phyloP scores from a whole-genome alignment of 805 yeast genomes.

The Lipomyces kockii region DNA sequence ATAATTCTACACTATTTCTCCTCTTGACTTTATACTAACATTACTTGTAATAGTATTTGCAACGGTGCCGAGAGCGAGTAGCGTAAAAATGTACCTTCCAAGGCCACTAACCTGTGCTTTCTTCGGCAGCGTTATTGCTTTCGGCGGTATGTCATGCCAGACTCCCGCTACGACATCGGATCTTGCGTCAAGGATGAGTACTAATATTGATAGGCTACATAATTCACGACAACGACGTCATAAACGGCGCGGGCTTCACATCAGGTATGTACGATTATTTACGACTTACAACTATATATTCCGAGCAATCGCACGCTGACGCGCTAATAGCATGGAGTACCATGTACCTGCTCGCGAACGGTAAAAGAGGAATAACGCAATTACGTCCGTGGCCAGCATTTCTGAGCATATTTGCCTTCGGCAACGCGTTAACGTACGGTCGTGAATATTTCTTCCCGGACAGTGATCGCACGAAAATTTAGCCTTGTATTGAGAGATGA shows the following conservation, averaged over 20 bases:
- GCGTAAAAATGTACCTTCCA: conserved; percentile 23
- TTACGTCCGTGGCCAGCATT: conserved; percentile 62
- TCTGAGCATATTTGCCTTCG: conserved; percentile 61
- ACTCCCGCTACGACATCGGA: no score
- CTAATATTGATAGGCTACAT: conserved; percentile 48
- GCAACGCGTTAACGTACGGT: conserved; percentile 71
- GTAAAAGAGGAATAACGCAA: conserved; percentile 50
- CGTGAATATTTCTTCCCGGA: conserved; percentile 62
- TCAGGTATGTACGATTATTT: conserved; percentile 37
- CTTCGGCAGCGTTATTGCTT: conserved; percentile 33
- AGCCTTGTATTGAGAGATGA: not conserved
- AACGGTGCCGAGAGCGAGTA: conserved; percentile 29
- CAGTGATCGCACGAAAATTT: conserved; percentile 15
- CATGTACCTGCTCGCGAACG: conserved; percentile 73
- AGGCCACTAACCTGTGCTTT: conserved; percentile 35
- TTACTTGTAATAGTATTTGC: conserved; percentile 26
- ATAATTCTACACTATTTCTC: not conserved
- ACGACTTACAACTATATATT: not conserved
- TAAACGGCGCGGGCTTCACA: conserved; percentile 77
- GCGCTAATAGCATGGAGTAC: conserved; percentile 70
- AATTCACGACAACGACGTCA: conserved; percentile 73
- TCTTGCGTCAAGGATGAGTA: not conserved
- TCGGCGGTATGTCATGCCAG: conserved; percentile 32
- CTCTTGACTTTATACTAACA: not conserved
- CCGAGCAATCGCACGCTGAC: not conserved